Percentiles rank a stretch among this genome's conserved stretches.
phyloP scores from a whole-genome alignment of 495 filamentous ascomycete genomes.

The Tuber melanosporum region DNA sequence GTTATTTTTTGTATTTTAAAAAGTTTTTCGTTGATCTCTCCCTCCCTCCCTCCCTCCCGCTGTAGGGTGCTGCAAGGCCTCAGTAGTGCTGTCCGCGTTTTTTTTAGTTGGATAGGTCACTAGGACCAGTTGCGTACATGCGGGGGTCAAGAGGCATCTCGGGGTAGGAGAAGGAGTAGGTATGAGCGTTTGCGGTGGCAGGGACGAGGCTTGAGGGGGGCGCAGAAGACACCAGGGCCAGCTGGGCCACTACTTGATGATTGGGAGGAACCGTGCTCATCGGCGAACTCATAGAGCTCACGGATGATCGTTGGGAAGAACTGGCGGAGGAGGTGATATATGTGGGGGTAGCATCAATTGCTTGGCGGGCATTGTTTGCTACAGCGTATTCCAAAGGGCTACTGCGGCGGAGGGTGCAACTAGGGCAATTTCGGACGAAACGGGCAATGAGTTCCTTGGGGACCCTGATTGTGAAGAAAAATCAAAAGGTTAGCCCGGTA shows the following conservation, averaged over 20 bases:
- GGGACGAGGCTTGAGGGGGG: conserved; percentile 28
- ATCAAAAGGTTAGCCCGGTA: conserved; percentile 12
- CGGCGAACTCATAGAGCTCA: conserved; percentile 31
- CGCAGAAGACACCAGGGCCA: conserved; percentile 23
- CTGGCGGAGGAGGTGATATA: conserved; percentile 25
- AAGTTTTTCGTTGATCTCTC: not conserved
- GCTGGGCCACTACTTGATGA: conserved; percentile 22
- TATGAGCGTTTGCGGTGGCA: conserved; percentile 15
- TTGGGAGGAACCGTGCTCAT: conserved; percentile 13
- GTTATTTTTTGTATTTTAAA: conserved; percentile 6
- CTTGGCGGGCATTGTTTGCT: conserved; percentile 27
- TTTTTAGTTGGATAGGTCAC: conserved; percentile 31
- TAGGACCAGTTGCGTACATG: conserved; percentile 28
- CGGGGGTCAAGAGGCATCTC: conserved; percentile 32
- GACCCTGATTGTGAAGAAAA: conserved; percentile 44
- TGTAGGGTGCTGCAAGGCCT: not conserved
- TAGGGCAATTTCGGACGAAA: conserved; percentile 54
- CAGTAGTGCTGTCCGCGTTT: not conserved
- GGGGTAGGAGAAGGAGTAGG: conserved; percentile 27
- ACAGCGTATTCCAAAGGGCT: conserved; percentile 37
- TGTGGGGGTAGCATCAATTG: conserved; percentile 27
- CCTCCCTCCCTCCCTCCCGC: not conserved
- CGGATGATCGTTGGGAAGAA: conserved; percentile 25
- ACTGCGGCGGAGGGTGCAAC: conserved; percentile 39
- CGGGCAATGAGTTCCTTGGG: conserved; percentile 56